Evolutionary conservation across 2,329 filamentous ascomycete genomes (phyloP).

Genomic region (Aspergillus novoparasiticus): DNA sequence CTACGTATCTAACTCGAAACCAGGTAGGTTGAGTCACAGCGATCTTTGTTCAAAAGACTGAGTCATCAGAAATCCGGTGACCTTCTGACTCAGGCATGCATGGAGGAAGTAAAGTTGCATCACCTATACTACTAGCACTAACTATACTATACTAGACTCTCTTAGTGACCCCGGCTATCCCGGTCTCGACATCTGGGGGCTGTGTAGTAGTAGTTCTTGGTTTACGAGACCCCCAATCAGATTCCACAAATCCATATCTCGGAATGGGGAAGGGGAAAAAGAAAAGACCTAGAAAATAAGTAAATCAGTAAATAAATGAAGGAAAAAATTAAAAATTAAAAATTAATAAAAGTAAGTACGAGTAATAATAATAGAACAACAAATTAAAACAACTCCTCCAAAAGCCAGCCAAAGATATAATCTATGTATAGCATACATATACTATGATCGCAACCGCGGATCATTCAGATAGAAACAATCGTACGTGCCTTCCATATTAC

Average conservation of each 20-base stretch:
- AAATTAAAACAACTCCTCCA: not conserved
- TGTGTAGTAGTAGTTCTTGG: not conserved
- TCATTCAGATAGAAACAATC: not conserved
- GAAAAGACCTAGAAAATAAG: not conserved
- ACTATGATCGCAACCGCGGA: not conserved
- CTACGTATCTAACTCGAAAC: not conserved
- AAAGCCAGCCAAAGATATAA: not conserved
- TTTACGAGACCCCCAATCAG: not conserved
- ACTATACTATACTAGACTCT: not conserved
- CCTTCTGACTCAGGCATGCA: slow-evolving; percentile 6
- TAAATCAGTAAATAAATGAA: not conserved
- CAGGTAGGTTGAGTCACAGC: not conserved
- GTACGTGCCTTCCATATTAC: not conserved
- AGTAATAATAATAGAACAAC: not conserved
- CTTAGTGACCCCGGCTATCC: not conserved
- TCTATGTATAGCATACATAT: too few relatives aligned
- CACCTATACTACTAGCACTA: not conserved
- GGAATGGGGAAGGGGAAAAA: not conserved
- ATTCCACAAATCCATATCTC: not conserved
- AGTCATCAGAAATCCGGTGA: not conserved
- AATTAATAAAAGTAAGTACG: not conserved
- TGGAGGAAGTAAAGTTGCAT: not conserved
- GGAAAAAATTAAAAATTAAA: not conserved
- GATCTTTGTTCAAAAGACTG: not conserved
- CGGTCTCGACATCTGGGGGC: not conserved